Percentiles rank a stretch among this genome's conserved stretches.
Conservation (phyloP, 345 rosid genomes). For the Geranium rotundifolium region DNA sequence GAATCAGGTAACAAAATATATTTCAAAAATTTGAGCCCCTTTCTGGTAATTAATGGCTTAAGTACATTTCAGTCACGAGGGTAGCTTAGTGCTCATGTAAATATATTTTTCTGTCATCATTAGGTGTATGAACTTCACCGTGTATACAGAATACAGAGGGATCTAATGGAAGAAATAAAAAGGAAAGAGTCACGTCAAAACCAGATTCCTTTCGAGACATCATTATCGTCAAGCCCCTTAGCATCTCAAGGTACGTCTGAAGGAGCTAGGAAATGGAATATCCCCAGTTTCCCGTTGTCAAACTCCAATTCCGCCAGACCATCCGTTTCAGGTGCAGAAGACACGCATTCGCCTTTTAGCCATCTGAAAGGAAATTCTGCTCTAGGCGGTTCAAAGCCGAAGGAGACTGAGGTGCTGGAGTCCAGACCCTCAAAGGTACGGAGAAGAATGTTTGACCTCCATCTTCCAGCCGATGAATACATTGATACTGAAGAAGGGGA, state of each 20-base stretch:
- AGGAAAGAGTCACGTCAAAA: constrained; percentile 38
- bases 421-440: constrained; percentile 64
- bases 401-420: constrained; percentile 34
- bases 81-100: neutral
- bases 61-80: no score
- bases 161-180: constrained; percentile 54
- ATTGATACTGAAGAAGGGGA: constrained; percentile 45
- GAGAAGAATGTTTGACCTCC: constrained; percentile 77
- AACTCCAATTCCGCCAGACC: constrained; percentile 42
- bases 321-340: constrained; percentile 34
- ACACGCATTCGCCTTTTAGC: constrained; percentile 37
- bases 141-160: constrained; percentile 47
- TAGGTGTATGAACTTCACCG: constrained; percentile 69
- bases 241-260: constrained; percentile 44
- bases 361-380: constrained; percentile 36
- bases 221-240: constrained; percentile 44
- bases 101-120: constrained; percentile 10
- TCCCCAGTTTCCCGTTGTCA: constrained; percentile 41
- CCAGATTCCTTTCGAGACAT: constrained; percentile 25
- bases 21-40: neutral
- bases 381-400: constrained; percentile 45
- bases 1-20: constrained; percentile 45
- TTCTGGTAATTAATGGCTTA: no score
- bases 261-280: constrained; percentile 60
- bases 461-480: constrained; percentile 68